Base-by-base conservation (phyloP, 2,329 filamentous ascomycete species). In the Xenosphaeropsis pyriputrescens region DNA sequence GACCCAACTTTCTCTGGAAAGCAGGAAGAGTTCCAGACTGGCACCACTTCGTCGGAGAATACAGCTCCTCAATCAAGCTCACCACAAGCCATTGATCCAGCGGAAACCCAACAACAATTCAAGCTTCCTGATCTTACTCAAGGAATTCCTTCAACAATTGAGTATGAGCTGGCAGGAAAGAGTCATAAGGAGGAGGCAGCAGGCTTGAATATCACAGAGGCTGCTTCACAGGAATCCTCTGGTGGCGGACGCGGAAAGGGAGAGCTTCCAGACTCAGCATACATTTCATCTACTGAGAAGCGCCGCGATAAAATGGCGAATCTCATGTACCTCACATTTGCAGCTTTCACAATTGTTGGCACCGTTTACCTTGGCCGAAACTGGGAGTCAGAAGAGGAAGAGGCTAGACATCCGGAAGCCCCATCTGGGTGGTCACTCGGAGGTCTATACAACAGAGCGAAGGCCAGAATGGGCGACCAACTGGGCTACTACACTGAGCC, bases 401-500 rank as follows among this genome's bases (percentile, higher is more conserved):
- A 75, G 44, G 64, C 67, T 29, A 65, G 66, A 41, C 75, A 93
- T 53, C 63, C 61, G 18, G 76, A 88, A 39, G 72, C 80, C 14
- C 82, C 85, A 38, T 83, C 82, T 37, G 89, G 88, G 43, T 94
- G 85, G 83, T 68, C 71, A 3, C 57, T 80, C 1, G 64, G 62
- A 2, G 65, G 82, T 19, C 91, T 91, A 73, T 96, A 83, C 68
- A 75, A 76, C 50, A 83, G 91, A 42, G 76, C 79, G 37, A 77
- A 70, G 51, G 79, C 86, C 38, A 79, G 91, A 38, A 67, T 85
- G 49, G 69, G 68, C 43, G 79, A 84, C 45, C 75, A 85, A 41
- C 70, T 91, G 43, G 82, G 78, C 47, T 96, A 96, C 66, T 98
- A 96, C 65, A 89, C 89, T 48, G 89, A 96, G 52, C 91, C 91